Percentiles rank a stretch among this genome's conserved stretches.
phyloP scores from a whole-genome alignment of 2,329 filamentous ascomycete species.

The Colletotrichum sp. region DNA sequence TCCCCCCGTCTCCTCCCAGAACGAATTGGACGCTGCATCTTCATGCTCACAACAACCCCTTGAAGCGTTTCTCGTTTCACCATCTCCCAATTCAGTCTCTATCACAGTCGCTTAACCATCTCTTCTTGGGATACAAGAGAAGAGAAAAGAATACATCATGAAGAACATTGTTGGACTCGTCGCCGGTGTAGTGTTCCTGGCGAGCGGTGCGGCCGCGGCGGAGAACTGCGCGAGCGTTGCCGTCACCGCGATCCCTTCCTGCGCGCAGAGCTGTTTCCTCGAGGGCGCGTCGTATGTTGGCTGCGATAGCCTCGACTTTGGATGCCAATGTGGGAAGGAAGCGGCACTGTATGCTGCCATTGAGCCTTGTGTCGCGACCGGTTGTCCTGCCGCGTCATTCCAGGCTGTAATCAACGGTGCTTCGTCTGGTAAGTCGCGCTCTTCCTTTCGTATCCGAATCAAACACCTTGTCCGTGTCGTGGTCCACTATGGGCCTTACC shows the following conservation, averaged over 20 bases:
- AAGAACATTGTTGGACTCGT: background rate
- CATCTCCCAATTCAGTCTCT: background rate
- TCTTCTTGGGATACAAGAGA: background rate
- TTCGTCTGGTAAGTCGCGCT: conserved; percentile 1
- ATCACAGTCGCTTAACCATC: background rate
- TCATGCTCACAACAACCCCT: background rate
- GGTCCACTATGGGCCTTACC: no score
- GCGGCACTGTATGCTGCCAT: conserved; percentile 27
- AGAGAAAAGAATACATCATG: background rate
- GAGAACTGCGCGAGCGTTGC: conserved; percentile 30
- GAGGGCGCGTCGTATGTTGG: conserved; percentile 30
- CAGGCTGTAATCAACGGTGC: conserved; percentile 31
- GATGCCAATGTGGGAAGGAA: conserved; percentile 30
- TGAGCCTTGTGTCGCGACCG: conserved; percentile 31
- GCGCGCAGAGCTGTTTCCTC: conserved; percentile 32
- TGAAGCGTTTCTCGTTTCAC: conserved; percentile 10
- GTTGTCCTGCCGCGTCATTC: conserved; percentile 27
- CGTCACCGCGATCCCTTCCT: conserved; percentile 29
- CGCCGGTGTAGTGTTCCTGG: background rate
- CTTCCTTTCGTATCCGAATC: no score
- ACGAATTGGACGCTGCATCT: conserved; percentile 11
- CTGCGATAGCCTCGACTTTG: conserved; percentile 30
- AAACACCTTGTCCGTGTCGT: no score
- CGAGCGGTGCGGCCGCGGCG: background rate
- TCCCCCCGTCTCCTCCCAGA: background rate